These are phyloP conservation scores for Leptographium wingfieldii DNA, from an alignment of 2,329 filamentous ascomycete genomes.

Conservation along the genomic window DNA sequence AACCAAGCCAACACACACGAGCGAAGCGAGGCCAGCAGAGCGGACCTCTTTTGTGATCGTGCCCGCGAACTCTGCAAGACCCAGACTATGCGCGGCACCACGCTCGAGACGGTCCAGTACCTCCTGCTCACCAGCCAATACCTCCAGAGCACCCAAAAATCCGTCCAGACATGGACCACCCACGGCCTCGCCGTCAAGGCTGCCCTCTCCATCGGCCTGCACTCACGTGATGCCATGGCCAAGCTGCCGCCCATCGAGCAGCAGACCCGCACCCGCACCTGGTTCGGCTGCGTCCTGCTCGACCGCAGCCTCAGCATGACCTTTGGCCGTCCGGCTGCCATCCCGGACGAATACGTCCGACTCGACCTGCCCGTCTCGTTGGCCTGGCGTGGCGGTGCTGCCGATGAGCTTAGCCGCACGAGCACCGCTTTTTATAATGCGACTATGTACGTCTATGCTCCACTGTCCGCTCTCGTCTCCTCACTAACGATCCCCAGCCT, in stretches of 20 bases:
- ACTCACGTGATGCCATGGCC: slow-evolving; percentile 26
- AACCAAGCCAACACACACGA: slow-evolving; percentile 4
- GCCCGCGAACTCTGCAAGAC: slow-evolving; percentile 29
- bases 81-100: slow-evolving; percentile 27
- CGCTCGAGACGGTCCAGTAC: slow-evolving; percentile 34
- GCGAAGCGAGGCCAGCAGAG: slow-evolving; percentile 21
- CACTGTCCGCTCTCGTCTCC: too few species aligned
- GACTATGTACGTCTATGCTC: slow-evolving; percentile 18
- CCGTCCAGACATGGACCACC: slow-evolving; percentile 38
- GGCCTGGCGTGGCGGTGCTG: not conserved
- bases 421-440: slow-evolving; percentile 18
- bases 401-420: not conserved
- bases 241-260: slow-evolving; percentile 26
- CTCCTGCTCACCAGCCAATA: slow-evolving; percentile 37
- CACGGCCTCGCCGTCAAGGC: slow-evolving; percentile 40
- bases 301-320: slow-evolving; percentile 37
- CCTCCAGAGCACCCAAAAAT: slow-evolving; percentile 39
- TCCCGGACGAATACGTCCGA: slow-evolving; percentile 30
- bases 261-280: slow-evolving; percentile 34
- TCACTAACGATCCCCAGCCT: not conserved
- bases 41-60: slow-evolving; percentile 31
- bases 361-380: slow-evolving; percentile 21
- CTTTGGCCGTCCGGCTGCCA: slow-evolving; percentile 33
- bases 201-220: slow-evolving; percentile 37
- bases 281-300: slow-evolving; percentile 35